These are phyloP conservation scores for Pelargonium cotyledonis DNA, from an alignment of 441 rosid genomes.

Conservation along the genomic window DNA sequence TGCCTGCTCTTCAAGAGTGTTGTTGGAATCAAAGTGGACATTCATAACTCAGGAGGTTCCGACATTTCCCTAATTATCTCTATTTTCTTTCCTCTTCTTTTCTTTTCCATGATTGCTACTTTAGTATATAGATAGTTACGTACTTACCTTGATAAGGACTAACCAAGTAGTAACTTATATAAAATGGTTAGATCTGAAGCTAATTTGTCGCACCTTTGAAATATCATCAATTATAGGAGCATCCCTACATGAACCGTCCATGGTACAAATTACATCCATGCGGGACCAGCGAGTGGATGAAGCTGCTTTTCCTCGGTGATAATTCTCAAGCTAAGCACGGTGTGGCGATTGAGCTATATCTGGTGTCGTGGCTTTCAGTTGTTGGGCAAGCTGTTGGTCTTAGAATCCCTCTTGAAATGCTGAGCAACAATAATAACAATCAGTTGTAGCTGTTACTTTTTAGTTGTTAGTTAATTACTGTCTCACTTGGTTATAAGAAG, in stretches of 20 bases:
- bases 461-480: no score
- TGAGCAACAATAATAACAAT: constrained; percentile 15
- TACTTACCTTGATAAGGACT: no score
- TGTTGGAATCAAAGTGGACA: constrained; percentile 67
- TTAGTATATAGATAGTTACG: no score
- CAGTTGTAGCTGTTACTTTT: background rate
- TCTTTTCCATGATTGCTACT: background rate
- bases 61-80: background rate
- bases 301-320: constrained; percentile 44
- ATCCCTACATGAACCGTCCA: constrained; percentile 78
- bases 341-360: constrained; percentile 34
- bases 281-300: constrained; percentile 80
- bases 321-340: constrained; percentile 20
- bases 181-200: background rate
- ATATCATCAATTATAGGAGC: constrained; percentile 45
- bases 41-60: constrained; percentile 75
- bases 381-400: constrained; percentile 81
- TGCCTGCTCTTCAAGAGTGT: constrained; percentile 46
- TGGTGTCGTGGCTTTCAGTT: constrained; percentile 84
- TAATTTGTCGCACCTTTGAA: background rate
- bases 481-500: no score
- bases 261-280: constrained; percentile 96
- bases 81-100: background rate
- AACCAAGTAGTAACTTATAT: no score
- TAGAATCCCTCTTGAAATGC: constrained; percentile 41